Evolutionary conservation across 495 filamentous ascomycete species (phyloP), one percentile per base, ranked within the genome.

Genomic region (Daldinia loculata): DNA sequence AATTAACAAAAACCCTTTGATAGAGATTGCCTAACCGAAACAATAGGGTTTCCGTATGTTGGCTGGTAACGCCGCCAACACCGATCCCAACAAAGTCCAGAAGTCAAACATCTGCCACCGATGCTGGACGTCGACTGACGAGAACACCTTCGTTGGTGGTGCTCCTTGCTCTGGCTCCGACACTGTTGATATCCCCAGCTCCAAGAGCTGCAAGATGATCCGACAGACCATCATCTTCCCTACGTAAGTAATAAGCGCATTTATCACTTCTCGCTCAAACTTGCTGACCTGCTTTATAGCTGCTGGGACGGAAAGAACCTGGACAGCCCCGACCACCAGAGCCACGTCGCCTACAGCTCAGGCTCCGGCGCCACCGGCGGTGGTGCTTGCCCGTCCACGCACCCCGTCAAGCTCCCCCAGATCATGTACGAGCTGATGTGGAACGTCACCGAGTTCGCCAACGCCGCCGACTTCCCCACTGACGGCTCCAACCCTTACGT

Each of bases 391-490:
- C 89, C 89, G 0, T 70, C 79, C 5, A 83, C 80, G 3, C 91
- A 91, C 78, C 89, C 90, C 41, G 83, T 87, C 64, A 89, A 88
- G 72, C 80, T 91, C 4, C 82, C 88, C 61, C 87, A 89, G 56
- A 80, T 92, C 74, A 92, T 92, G 80, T 88, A 89, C 77, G 91
- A 92, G 80, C 80, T 92, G 68, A 84, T 88, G 76, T 93, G 86
- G 80, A 82, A 88, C 76, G 85, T 87, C 19, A 78, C 82, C 56
- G 77, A 76, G 29, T 91, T 89, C 73, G 78, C 81, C 41, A 81
- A 88, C 75, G 77, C 80, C 74, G 66, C 75, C 77, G 76, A 79
- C 63, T 91, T 88, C 87, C 85, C 86, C 70, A 80, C 79, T 39
- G 76, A 82, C 76, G 79, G 79, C 68, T 81, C 81, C 38, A 87